phyloP scores from a whole-genome alignment of 2,329 filamentous ascomycete species.

The Sporothrix humicola region DNA sequence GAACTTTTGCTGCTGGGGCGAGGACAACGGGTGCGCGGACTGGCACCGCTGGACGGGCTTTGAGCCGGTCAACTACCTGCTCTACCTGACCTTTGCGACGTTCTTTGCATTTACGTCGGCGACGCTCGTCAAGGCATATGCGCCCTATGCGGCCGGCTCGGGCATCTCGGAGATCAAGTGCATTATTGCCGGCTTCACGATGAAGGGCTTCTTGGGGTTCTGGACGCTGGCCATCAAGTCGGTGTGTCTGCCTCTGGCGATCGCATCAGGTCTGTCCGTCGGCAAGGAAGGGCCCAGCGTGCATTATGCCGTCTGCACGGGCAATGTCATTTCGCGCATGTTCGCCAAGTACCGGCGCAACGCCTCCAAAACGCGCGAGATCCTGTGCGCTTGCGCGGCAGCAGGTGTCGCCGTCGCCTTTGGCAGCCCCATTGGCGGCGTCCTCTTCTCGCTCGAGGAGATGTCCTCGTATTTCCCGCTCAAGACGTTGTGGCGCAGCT shows the following conservation, averaged over 20 bases:
- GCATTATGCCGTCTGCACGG: conserved; percentile 98
- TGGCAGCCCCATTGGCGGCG: conserved; percentile 94
- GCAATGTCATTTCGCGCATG: conserved; percentile 91
- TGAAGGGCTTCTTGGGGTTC: conserved; percentile 95
- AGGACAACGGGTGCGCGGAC: conserved; percentile 83
- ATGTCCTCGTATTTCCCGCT: conserved; percentile 97
- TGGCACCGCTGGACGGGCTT: conserved; percentile 91
- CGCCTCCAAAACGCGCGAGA: conserved; percentile 92
- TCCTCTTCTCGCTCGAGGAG: conserved; percentile 95
- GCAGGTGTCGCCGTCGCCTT: conserved; percentile 97
- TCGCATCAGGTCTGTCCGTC: conserved; percentile 90
- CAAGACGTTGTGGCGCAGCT: conserved; percentile 97
- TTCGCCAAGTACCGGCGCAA: conserved; percentile 93
- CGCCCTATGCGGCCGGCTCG: conserved; percentile 93
- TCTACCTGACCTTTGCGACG: conserved; percentile 87
- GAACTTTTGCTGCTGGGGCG: conserved; percentile 97
- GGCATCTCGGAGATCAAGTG: conserved; percentile 99
- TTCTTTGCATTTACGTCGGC: conserved; percentile 83
- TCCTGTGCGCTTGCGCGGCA: conserved; percentile 90
- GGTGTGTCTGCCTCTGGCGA: conserved; percentile 85
- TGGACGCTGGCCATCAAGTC: conserved; percentile 96
- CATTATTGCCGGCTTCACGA: conserved; percentile 97
- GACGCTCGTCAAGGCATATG: conserved; percentile 84
- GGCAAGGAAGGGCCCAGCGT: conserved; percentile 98
- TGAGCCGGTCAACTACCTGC: conserved; percentile 77